Evolutionary conservation across 192 early-diverging fungal species (phyloP).

Genomic region (Podila epicladia): DNA sequence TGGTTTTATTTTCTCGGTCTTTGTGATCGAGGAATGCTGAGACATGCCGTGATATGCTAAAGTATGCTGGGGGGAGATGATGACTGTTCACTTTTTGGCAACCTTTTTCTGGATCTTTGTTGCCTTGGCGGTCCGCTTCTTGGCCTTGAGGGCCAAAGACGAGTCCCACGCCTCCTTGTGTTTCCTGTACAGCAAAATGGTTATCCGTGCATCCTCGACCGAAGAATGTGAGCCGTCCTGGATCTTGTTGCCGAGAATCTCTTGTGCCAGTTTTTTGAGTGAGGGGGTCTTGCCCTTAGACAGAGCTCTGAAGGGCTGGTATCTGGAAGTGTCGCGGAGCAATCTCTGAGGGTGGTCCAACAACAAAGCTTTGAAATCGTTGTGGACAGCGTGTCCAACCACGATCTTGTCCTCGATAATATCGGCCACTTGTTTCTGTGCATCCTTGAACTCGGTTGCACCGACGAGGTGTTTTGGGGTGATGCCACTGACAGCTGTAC

Average conservation of each 20-base stretch:
- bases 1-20: too few species aligned
- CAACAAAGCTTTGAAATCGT: slow-evolving; percentile 88
- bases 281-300: slow-evolving; percentile 73
- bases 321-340: slow-evolving; percentile 86
- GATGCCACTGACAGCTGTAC: slow-evolving; percentile 93
- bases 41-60: neutral
- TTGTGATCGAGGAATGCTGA: neutral
- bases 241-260: slow-evolving; percentile 81
- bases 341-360: slow-evolving; percentile 81
- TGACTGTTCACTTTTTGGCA: neutral
- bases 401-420: slow-evolving; percentile 87
- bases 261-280: slow-evolving; percentile 79
- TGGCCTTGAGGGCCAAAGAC: slow-evolving; percentile 48
- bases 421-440: slow-evolving; percentile 82
- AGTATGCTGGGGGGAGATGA: neutral
- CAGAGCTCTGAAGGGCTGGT: slow-evolving; percentile 76
- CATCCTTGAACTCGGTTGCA: slow-evolving; percentile 78
- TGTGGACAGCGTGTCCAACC: slow-evolving; percentile 90
- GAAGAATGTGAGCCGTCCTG: slow-evolving; percentile 90
- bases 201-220: slow-evolving; percentile 89
- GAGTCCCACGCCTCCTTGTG: slow-evolving; percentile 88
- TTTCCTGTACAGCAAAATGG: slow-evolving; percentile 91
- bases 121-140: slow-evolving; percentile 20
- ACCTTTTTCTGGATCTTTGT: slow-evolving; percentile 30
- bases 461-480: slow-evolving; percentile 75